These are phyloP conservation scores for Diutina ranongensis DNA, from an alignment of 1,139 yeast species.

Conservation along the genomic window DNA sequence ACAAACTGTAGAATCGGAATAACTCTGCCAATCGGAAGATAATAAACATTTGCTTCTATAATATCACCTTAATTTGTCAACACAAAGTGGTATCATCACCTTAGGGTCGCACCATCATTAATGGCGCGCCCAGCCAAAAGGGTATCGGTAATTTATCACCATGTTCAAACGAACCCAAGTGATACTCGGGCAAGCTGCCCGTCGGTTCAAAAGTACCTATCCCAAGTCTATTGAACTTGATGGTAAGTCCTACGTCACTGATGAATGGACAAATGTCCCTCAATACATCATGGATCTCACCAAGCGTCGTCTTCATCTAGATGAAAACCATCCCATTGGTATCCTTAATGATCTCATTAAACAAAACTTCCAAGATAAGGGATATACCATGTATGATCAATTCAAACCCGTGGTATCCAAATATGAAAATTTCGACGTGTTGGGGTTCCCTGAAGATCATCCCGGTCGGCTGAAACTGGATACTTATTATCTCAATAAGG, in stretches of 20 bases:
- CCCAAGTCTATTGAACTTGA: not conserved
- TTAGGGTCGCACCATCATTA: too few species aligned
- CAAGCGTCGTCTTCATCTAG: constrained; percentile 61
- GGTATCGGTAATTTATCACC: too few species aligned
- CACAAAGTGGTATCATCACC: too few species aligned
- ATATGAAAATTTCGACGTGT: constrained; percentile 76
- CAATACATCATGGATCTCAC: constrained; percentile 59
- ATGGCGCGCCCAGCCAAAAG: too few species aligned
- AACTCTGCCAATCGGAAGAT: not conserved
- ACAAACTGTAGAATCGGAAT: not conserved
- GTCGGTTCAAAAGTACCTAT: constrained; percentile 3
- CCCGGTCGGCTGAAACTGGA: constrained; percentile 91
- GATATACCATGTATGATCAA: constrained; percentile 71
- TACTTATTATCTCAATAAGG: constrained; percentile 76
- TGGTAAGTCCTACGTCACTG: constrained; percentile 38
- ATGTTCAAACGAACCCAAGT: not conserved
- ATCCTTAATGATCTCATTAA: constrained; percentile 70
- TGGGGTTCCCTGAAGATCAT: constrained; percentile 86
- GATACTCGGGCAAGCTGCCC: not conserved
- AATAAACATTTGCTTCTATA: not conserved
- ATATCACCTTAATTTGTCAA: not conserved
- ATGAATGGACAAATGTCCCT: constrained; percentile 82
- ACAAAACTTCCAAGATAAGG: constrained; percentile 48
- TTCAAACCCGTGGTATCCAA: constrained; percentile 78
- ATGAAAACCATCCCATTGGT: constrained; percentile 80